Base-by-base conservation (phyloP, 257 asterid genomes). In the Coffea eugenioides region DNA sequence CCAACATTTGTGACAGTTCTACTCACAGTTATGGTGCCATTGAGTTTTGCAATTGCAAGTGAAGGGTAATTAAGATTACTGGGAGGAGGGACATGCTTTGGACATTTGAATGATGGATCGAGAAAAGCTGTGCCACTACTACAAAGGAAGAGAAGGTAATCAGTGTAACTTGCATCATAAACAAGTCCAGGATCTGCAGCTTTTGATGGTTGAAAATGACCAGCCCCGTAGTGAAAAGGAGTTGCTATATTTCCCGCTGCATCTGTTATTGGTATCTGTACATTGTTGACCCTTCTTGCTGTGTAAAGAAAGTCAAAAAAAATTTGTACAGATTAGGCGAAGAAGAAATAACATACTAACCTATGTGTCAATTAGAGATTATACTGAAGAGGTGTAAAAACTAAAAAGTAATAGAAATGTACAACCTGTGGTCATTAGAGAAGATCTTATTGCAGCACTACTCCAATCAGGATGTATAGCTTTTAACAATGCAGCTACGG, bases 1-100 rank as follows among this genome's bases (percentile, higher is more conserved):
- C 92, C 94, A 8, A 90, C 94, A 48, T 89, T 89, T 4, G 91
- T 90, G 6, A 90, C 91, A 0, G 85, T 82, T 84, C 94, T 87
- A 6, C 16, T 59, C 8, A 90, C 89, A 0, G 84, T 85, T 27
- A 73, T 6, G 4, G 82, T 23, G 39, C 89, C 88, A 4, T 57
- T 75, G 66, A 87, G 80, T 15, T 62, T 41, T 0, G 84, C 69
- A 18, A 88, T 77, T 0, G 91, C 78, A 4, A 90, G 79, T 10
- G 92, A 89, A 1, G 94, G 94, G 46, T 90, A 87, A 83, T 90
- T 90, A 5, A 90, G 70, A 71, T 78, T 39, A 39, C 85, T 82
- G 0, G 88, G 62, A 0, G 85, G 31, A 1, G 88, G 88, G 4
- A 62, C 13, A 27, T 14, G 11, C 45, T 3, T 14, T 0, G 91